Base-by-base conservation (phyloP, 331 rosid genomes). In the Prunus yedoensis region DNA sequence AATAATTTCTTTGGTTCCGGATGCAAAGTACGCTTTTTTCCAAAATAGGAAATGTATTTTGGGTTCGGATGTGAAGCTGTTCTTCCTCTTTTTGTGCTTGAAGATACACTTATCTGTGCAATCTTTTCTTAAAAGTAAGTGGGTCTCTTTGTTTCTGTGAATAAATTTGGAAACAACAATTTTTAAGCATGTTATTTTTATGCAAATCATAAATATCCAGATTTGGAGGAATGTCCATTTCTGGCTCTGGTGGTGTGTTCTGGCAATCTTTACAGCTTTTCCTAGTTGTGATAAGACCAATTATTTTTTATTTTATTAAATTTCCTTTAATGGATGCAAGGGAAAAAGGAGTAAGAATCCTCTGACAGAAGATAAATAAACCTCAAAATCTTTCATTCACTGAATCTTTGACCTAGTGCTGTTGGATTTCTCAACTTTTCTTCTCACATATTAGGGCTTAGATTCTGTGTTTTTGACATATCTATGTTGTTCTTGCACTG, bases 301-400 rank as follows among this genome's bases (percentile, higher is more conserved):
- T 74, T 75, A 76, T 14, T 75, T 11, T 10, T 35, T 45, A 54
- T 14, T 75, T 41, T 30, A 54, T 56, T 72, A 41, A 30, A 10
- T 73, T 83, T 78, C 89, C 87, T 58, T 81, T 81, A 82, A 58
- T 35, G 80, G 76, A 4, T 47, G 49, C 58, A 68, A n/a, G 43
- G 35, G 56, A 12, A 18, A 63, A 11, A 38, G 64, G 56, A 1
- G 68, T 43, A 35, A 23, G 46, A 27, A 68, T 56, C 66, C 35
- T 53, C 52, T 71, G 75, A 54, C 75, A 71, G 75, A 71, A 41
- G 15, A 71, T 12, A 71, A 10, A 14, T 4, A 70, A 18, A 65
- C 71, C 71, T 46, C 58, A 25, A 23, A 47, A 68, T 47, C 21
- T 68, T 68, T 68, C 18, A 17, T 57, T 58, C 68, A 41, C 57